Conservation (phyloP, 192 early-diverging fungal genomes). For the Backusella australiensis region DNA sequence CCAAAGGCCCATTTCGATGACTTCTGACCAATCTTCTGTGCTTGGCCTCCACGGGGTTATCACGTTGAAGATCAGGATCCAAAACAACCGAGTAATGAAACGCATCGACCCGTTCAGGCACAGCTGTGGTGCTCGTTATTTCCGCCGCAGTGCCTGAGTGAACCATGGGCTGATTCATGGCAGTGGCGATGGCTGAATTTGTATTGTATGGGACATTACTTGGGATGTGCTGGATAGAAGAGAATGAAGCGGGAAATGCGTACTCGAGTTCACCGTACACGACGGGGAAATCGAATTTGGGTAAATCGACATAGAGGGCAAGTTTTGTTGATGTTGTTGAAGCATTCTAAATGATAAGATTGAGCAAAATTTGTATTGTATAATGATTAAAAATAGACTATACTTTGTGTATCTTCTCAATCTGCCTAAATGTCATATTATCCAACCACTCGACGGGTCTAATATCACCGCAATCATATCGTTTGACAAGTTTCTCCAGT, state of each 20-base stretch:
- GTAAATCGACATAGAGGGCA: slow-evolving; percentile 86
- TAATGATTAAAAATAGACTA: too few species aligned
- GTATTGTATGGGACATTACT: background rate
- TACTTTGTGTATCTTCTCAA: slow-evolving; percentile 79
- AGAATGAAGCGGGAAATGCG: slow-evolving; percentile 1
- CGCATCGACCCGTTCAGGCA: background rate
- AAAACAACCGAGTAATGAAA: slow-evolving; percentile 43
- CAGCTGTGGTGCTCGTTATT: background rate
- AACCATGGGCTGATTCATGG: slow-evolving; percentile 17
- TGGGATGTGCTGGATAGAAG: background rate
- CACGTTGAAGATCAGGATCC: slow-evolving; percentile 84
- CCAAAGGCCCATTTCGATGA: slow-evolving; percentile 87
- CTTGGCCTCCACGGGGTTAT: slow-evolving; percentile 96
- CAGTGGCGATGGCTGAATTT: slow-evolving; percentile 13
- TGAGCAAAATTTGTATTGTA: too few species aligned
- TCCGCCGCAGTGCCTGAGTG: background rate
- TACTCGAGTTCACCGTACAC: slow-evolving; percentile 83
- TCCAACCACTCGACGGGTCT: slow-evolving; percentile 90
- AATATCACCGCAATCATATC: slow-evolving; percentile 88
- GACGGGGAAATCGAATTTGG: slow-evolving; percentile 96
- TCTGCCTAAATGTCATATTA: slow-evolving; percentile 82
- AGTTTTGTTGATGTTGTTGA: slow-evolving; percentile 55
- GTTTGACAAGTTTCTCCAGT: slow-evolving; percentile 79
- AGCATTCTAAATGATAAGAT: background rate
- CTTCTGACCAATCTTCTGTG: slow-evolving; percentile 87